Conservation (phyloP, 768 basidiomycete genomes). For the Leccinum arenicola region DNA sequence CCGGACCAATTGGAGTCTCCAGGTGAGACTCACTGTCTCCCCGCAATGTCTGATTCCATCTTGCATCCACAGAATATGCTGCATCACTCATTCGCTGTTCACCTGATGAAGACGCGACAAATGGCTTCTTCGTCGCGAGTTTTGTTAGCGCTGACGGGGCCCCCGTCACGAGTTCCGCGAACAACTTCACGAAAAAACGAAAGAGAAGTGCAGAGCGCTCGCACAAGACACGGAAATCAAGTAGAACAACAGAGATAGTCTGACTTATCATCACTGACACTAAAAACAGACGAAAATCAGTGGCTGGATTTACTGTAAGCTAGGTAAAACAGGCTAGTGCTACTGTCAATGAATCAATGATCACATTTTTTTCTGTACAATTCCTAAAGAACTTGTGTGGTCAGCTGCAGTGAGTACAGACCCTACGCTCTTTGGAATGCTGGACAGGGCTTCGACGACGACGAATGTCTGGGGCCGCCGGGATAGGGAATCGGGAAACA, state of each 20-base stretch:
- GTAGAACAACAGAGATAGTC: slow-evolving; percentile 11
- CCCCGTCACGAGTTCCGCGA: not conserved
- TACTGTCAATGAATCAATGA: slow-evolving; percentile 29
- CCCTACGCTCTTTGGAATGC: slow-evolving; percentile 24
- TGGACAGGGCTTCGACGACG: slow-evolving; percentile 17
- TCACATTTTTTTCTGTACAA: slow-evolving; percentile 26
- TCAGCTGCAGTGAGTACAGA: slow-evolving; percentile 36
- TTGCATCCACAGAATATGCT: slow-evolving; percentile 46
- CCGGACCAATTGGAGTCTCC: slow-evolving; percentile 51
- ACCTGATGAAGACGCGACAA: slow-evolving; percentile 82
- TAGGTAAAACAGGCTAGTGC: slow-evolving; percentile 20
- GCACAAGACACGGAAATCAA: slow-evolving; percentile 19
- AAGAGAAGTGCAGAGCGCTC: slow-evolving; percentile 18
- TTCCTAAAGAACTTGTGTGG: slow-evolving; percentile 32
- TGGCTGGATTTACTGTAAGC: slow-evolving; percentile 11
- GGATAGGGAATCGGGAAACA: slow-evolving; percentile 17
- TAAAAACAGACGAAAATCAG: slow-evolving; percentile 6
- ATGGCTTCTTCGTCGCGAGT: slow-evolving; percentile 98
- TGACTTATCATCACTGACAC: not conserved
- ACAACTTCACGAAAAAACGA: slow-evolving; percentile 24
- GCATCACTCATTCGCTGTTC: slow-evolving; percentile 67
- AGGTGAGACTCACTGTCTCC: not conserved
- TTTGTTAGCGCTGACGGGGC: slow-evolving; percentile 45
- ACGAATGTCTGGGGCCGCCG: slow-evolving; percentile 15
- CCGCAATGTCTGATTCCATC: not conserved